Evolutionary conservation across 177 flowering plant genomes (phyloP).

Genomic region (Tripterygium wilfordii): DNA sequence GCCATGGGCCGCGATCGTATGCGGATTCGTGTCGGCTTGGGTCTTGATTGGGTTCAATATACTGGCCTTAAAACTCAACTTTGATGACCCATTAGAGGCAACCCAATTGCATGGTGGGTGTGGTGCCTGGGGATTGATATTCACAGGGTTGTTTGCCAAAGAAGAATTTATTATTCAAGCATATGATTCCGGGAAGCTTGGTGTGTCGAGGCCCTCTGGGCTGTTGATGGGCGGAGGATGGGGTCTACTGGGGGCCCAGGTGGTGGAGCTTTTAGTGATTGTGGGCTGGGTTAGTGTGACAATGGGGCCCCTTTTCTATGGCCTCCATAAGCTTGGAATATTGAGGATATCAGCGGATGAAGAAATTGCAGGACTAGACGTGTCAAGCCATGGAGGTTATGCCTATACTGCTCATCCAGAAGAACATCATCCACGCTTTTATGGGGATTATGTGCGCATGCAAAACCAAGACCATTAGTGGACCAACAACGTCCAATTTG

Average conservation of each 20-base stretch:
- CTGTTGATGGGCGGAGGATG: slow-evolving; percentile 68
- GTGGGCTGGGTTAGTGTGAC: slow-evolving; percentile 60
- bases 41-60: slow-evolving; percentile 58
- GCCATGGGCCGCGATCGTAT: slow-evolving; percentile 74
- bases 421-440: slow-evolving; percentile 36
- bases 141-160: slow-evolving; percentile 57
- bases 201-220: slow-evolving; percentile 41
- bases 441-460: slow-evolving; percentile 42
- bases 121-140: slow-evolving; percentile 41
- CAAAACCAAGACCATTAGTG: slow-evolving; percentile 15
- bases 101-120: slow-evolving; percentile 43
- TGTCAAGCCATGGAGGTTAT: slow-evolving; percentile 65
- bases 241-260: slow-evolving; percentile 51
- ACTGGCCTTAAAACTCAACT: slow-evolving; percentile 35
- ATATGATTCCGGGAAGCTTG: slow-evolving; percentile 31
- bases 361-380: slow-evolving; percentile 60
- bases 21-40: slow-evolving; percentile 59
- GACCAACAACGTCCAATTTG: no score
- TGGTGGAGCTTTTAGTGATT: slow-evolving; percentile 44
- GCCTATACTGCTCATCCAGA: slow-evolving; percentile 42
- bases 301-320: slow-evolving; percentile 63
- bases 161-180: slow-evolving; percentile 45
- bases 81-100: slow-evolving; percentile 61
- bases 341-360: slow-evolving; percentile 48
- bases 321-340: slow-evolving; percentile 35